Evolutionary conservation across 2,329 filamentous ascomycete species (phyloP).

Genomic region (Colletotrichum tofieldiae): DNA sequence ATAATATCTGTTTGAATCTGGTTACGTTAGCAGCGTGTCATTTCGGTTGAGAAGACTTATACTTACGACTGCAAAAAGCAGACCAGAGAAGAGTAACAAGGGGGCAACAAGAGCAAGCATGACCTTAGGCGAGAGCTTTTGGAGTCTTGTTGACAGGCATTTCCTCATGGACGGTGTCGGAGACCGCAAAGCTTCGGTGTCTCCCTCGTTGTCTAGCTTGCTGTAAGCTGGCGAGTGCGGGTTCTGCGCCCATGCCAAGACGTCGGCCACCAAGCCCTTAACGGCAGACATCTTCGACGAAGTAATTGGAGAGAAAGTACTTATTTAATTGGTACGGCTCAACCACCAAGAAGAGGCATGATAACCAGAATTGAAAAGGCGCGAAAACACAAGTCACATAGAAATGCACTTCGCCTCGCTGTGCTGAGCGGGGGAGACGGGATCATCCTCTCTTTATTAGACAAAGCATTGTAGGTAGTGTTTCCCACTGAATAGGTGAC

Average conservation of each 20-base stretch:
- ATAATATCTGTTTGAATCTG: conserved; percentile 12
- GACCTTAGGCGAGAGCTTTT: conserved; percentile 3
- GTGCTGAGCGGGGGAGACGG: neutral
- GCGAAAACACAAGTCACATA: too few relatives aligned
- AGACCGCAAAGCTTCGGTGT: conserved; percentile 8
- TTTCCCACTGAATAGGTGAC: too few relatives aligned
- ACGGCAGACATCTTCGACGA: conserved; percentile 9
- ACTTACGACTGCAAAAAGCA: conserved; percentile 24
- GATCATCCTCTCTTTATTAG: neutral
- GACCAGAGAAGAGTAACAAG: conserved; percentile 11
- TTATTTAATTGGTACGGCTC: neutral
- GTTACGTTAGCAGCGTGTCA: neutral
- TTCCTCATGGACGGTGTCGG: neutral
- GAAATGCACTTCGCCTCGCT: too few relatives aligned
- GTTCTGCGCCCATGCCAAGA: conserved; percentile 10
- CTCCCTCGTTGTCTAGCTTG: conserved; percentile 11
- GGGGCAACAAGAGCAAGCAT: conserved; percentile 11
- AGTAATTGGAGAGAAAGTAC: too few relatives aligned
- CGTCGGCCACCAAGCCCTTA: neutral
- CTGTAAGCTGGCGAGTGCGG: conserved; percentile 10
- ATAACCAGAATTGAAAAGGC: neutral
- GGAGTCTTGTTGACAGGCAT: neutral
- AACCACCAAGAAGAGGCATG: neutral
- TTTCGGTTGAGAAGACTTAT: neutral
- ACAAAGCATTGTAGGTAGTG: neutral